Base-by-base conservation (phyloP, 345 rosid species). In the Populus deltoides region DNA sequence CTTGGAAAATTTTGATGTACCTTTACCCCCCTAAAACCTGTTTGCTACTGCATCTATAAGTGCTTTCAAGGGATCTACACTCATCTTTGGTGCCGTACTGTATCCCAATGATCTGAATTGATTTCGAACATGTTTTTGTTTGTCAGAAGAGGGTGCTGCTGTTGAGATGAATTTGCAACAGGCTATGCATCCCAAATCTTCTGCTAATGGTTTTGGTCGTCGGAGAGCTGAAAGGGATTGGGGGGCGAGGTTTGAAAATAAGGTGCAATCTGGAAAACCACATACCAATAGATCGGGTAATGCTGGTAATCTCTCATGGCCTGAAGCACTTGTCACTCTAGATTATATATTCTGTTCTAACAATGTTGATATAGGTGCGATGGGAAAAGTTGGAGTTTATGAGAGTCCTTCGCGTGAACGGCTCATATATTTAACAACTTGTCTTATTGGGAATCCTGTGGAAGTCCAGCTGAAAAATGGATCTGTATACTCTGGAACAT, bases 401-500 rank as follows among this genome's bases (percentile, higher is more conserved):
- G 88, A 80, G 80, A 86, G 82, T 75, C 86, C 88, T 82, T 87
- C 88, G 5, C 90, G 87, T 13, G 99, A 92, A 81, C 87, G 95
- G 71, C 81, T 94, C 74, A 82, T 90, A 70, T 97, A 91, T 85
- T 70, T 91, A 72, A 70, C 92, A 51, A 81, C 94, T 62, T 87
- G 91, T 86, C 87, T 90, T 62, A 87, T 97, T 74, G 99, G 97
- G 79, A 97, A 90, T 70, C 85, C 68, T 70, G 98, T 97, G 80
- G 98, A 94, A 76, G 97, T 88, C 77, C 96, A 92, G 84, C 92
- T 92, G 80, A 94, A 90, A 86, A 87, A 89, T 88, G 98, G 98
- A 84, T 89, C 97, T 53, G 71, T 92, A 41, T 94, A 87, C 85
- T 78, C 92, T 79, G 99, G 97, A 83, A 91, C 90, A 77, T 92